Percentiles rank a stretch among this genome's conserved stretches.
Evolutionary conservation across 2,329 filamentous ascomycete genomes (phyloP).

Genomic region (Ceratocystis ficicola): DNA sequence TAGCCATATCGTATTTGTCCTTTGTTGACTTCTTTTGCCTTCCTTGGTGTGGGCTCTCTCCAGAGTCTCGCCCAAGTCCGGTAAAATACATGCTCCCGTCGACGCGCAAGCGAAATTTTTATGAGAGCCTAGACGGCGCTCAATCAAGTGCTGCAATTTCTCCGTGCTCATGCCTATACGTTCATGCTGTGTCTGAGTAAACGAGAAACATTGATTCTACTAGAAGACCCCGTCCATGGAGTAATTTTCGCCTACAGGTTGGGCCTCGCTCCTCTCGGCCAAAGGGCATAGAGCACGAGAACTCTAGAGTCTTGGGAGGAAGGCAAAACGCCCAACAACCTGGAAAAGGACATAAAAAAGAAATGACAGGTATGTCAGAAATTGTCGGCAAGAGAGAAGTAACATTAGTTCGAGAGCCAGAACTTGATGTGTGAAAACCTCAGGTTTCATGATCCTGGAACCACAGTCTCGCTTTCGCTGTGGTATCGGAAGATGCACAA

Average conservation of each 20-base stretch:
- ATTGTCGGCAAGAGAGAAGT: neutral
- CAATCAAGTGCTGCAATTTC: neutral
- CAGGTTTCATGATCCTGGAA: neutral
- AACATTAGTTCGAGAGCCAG: neutral
- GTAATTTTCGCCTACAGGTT: neutral
- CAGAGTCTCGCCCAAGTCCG: neutral
- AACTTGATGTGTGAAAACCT: neutral
- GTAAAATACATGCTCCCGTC: neutral
- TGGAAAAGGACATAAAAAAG: neutral
- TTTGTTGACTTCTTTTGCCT: neutral
- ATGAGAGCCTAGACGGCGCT: neutral
- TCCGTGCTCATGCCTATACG: neutral
- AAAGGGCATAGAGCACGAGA: neutral
- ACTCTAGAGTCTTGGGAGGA: neutral
- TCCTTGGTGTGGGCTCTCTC: neutral
- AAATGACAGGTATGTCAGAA: neutral
- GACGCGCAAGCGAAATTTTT: neutral
- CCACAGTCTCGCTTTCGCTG: neutral
- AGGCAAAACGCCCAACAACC: neutral
- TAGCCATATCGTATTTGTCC: neutral
- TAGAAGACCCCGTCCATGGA: neutral
- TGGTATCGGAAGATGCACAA: neutral
- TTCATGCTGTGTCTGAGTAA: conserved; percentile 7
- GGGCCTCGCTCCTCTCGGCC: neutral
- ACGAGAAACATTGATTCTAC: conserved; percentile 5